phyloP scores from a whole-genome alignment of 305 asterid genomes.

The Andrographis paniculata region DNA sequence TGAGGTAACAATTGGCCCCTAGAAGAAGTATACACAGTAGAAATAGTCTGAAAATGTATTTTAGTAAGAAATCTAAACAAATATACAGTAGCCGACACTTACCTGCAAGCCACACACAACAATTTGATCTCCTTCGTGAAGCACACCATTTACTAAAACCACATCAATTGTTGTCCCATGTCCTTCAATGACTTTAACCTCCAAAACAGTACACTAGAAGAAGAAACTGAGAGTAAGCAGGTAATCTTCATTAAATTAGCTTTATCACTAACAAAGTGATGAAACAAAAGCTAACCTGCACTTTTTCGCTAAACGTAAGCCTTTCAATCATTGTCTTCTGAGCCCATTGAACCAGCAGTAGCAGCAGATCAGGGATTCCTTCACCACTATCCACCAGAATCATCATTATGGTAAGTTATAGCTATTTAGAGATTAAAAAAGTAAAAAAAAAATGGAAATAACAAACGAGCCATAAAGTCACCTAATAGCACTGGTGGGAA shows the following conservation, averaged over 20 bases:
- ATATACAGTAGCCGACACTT: conserved; percentile 13
- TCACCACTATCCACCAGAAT: conserved; percentile 64
- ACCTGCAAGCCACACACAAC: conserved; percentile 98
- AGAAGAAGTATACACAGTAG: conserved; percentile 12
- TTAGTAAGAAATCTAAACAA: conserved; percentile 6
- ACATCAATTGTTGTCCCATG: conserved; percentile 97
- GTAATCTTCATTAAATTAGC: neutral
- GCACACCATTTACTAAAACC: conserved; percentile 90
- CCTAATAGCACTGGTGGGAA: conserved; percentile 99
- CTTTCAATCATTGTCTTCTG: conserved; percentile 83
- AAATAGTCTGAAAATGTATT: conserved; percentile 7
- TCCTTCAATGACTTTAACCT: conserved; percentile 96
- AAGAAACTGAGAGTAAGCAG: conserved; percentile 17
- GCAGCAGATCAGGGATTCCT: conserved; percentile 82
- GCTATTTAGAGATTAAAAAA: conserved; percentile 6
- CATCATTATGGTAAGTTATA: conserved; percentile 11
- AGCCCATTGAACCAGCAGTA: conserved; percentile 83
- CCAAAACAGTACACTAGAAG: conserved; percentile 93
- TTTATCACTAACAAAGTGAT: conserved; percentile 17
- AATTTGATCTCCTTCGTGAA: conserved; percentile 95
- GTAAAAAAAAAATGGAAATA: too few relatives aligned
- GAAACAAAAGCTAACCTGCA: conserved; percentile 52
- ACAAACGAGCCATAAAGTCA: conserved; percentile 13
- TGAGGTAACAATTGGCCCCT: conserved; percentile 86
- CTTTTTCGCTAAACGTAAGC: conserved; percentile 72